These are phyloP conservation scores for Phytophthora vignae DNA, from an alignment of 352 stramenopile species.

Conservation along the genomic window DNA sequence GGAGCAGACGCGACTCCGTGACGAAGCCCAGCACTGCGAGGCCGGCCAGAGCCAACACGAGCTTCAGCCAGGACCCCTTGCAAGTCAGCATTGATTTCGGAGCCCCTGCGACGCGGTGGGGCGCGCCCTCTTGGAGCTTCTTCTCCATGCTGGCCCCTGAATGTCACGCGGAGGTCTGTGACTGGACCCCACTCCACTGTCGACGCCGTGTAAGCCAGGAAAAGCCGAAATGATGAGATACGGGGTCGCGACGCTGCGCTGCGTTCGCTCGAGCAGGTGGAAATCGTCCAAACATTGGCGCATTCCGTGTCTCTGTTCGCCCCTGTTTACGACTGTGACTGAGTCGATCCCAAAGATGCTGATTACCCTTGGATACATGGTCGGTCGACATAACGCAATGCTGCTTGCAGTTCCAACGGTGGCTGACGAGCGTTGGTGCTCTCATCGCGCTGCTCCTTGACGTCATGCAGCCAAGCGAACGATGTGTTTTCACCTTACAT, in stretches of 20 bases:
- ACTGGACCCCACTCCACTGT: not conserved
- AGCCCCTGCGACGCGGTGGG: not conserved
- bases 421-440: not conserved
- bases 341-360: not conserved
- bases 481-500: not conserved
- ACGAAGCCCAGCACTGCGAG: not conserved
- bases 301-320: too few relatives aligned
- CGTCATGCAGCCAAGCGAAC: not conserved
- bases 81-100: not conserved
- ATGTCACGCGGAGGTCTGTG: not conserved
- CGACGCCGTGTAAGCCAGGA: not conserved
- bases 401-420: not conserved
- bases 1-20: not conserved
- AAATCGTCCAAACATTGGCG: too few relatives aligned
- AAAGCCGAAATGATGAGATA: not conserved
- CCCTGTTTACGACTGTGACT: too few relatives aligned
- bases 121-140: not conserved
- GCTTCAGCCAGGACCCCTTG: not conserved
- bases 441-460: not conserved
- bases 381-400: not conserved
- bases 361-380: not conserved
- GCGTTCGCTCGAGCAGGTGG: too few relatives aligned
- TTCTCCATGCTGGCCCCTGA: not conserved
- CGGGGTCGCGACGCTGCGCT: not conserved
- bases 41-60: not conserved